Evolutionary conservation across 2,329 filamentous ascomycete genomes (phyloP).

Genomic region (Podosphaera aphanis): DNA sequence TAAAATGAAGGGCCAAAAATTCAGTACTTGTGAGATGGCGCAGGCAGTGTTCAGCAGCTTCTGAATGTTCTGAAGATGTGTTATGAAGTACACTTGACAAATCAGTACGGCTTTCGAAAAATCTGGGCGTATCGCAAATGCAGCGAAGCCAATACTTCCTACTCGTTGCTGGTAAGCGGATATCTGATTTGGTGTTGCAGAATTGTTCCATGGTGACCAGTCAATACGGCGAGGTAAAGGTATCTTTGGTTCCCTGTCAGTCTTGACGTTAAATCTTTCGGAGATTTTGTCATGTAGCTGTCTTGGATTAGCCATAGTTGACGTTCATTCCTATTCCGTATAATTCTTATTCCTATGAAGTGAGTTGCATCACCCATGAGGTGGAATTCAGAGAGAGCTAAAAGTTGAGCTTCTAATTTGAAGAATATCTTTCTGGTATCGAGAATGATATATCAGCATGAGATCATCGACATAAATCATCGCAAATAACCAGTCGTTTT

Average conservation of each 20-base stretch:
- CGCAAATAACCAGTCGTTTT: too few relatives aligned
- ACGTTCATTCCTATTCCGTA: neutral
- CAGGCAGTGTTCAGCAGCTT: conserved; percentile 1
- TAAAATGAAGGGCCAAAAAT: neutral
- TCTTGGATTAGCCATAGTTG: conserved; percentile 1
- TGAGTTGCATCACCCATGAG: neutral
- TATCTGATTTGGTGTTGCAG: too few relatives aligned
- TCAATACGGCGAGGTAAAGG: too few relatives aligned
- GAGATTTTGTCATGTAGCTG: conserved; percentile 1
- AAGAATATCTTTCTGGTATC: too few relatives aligned
- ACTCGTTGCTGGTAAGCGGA: too few relatives aligned
- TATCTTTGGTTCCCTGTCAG: too few relatives aligned
- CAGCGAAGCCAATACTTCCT: too few relatives aligned
- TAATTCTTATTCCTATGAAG: neutral
- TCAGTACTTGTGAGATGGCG: neutral
- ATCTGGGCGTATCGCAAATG: too few relatives aligned
- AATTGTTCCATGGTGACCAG: too few relatives aligned
- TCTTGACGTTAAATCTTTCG: neutral
- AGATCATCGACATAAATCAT: too few relatives aligned
- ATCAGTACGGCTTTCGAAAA: conserved; percentile 1
- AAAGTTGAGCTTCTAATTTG: neutral
- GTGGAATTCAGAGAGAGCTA: neutral
- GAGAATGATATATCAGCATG: too few relatives aligned
- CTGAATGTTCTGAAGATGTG: neutral
- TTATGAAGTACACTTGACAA: neutral